Percentiles rank a stretch among this genome's conserved stretches.
Conservation (phyloP, 257 asterid genomes). For the Solanum pennellii region DNA sequence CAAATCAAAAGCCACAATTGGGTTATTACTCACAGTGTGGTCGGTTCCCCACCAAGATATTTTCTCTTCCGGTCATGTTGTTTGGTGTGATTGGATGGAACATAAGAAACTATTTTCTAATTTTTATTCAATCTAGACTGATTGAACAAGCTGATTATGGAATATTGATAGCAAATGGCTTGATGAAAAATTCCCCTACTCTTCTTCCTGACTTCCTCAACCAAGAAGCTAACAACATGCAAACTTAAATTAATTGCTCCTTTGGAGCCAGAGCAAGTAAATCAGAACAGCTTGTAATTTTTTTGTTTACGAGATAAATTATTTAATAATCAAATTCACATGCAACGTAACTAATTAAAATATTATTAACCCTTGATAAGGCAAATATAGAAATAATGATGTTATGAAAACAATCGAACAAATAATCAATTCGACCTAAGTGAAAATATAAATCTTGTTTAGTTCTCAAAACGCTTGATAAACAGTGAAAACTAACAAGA, state of each 20-base stretch:
- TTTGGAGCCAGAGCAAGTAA: neutral
- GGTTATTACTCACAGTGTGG: neutral
- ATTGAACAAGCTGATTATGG: neutral
- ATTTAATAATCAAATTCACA: neutral
- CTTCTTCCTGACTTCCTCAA: neutral
- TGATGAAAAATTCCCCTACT: neutral
- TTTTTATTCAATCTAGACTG: neutral
- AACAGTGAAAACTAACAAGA: neutral
- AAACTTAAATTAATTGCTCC: neutral
- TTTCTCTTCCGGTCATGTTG: neutral
- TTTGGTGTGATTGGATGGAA: neutral
- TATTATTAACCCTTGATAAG: neutral
- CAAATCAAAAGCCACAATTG: neutral
- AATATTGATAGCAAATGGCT: neutral
- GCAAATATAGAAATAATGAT: neutral
- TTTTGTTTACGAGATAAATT: neutral
- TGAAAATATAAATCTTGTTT: neutral
- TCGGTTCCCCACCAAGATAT: neutral
- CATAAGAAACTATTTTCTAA: neutral
- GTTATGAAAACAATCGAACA: neutral
- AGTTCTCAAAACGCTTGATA: neutral
- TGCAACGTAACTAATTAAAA: neutral
- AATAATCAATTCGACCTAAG: neutral
- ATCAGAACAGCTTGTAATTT: neutral
- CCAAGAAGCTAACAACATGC: neutral